A percentile compares a stretch with the other conserved stretches of the same genome.
These are phyloP conservation scores for Hyaloperonospora arabidopsidis DNA, from an alignment of 352 stramenopile species.

Conservation along the genomic window DNA sequence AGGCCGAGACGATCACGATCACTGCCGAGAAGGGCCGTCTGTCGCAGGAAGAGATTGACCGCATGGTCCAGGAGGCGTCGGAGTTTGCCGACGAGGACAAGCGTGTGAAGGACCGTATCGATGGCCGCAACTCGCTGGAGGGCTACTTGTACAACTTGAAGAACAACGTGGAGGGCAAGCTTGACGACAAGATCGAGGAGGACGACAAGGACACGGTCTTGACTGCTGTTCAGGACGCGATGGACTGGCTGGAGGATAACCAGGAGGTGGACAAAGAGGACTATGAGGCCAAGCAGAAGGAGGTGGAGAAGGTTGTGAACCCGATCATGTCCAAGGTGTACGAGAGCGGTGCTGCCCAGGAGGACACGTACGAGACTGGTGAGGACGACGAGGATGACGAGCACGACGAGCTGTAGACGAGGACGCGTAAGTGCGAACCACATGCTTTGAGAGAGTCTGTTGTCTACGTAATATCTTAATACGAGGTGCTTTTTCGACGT, in stretches of 20 bases:
- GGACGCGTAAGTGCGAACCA: constrained; percentile 12
- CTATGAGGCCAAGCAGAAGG: constrained; percentile 97
- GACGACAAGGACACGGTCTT: constrained; percentile 88
- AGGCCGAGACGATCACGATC: constrained; percentile 97
- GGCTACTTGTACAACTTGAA: constrained; percentile 95
- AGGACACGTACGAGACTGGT: constrained; percentile 27
- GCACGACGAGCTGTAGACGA: constrained; percentile 93
- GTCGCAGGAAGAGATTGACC: constrained; percentile 97
- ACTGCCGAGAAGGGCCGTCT: constrained; percentile 98
- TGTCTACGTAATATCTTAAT: constrained; percentile 35
- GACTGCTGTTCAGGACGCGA: constrained; percentile 93
- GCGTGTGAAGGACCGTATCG: constrained; percentile 94
- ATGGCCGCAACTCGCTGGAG: constrained; percentile 95
- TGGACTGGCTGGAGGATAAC: constrained; percentile 99
- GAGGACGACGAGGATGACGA: constrained; percentile 77
- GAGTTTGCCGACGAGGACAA: constrained; percentile 99
- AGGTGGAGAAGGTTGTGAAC: constrained; percentile 97
- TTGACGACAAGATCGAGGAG: constrained; percentile 93
- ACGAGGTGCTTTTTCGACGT: constrained; percentile 22
- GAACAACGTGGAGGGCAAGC: constrained; percentile 91
- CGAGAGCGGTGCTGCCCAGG: constrained; percentile 60
- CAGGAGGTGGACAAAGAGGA: constrained; percentile 97
- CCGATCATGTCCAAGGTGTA: constrained; percentile 99
- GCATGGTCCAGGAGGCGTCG: constrained; percentile 98
- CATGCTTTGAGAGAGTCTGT: constrained; percentile 26